phyloP scores from a whole-genome alignment of 495 filamentous ascomycete species.

The Tuber aestivum region DNA sequence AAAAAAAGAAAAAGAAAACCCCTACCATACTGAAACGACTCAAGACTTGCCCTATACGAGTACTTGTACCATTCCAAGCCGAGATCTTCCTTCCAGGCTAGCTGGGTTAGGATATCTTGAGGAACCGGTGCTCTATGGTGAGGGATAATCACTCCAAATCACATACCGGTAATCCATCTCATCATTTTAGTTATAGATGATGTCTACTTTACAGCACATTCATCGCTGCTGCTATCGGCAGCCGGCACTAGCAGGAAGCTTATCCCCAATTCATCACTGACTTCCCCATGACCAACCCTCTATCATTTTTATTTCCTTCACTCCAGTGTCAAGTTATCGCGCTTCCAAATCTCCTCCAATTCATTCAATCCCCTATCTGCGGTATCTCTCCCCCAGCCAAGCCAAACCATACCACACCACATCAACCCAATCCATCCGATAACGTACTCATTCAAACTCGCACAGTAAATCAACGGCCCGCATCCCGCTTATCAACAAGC shows the following conservation, averaged over 20 bases:
- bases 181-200: not conserved
- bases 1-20: not conserved
- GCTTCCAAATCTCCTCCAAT: not conserved
- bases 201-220: not conserved
- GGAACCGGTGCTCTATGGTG: not conserved
- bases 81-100: too few species aligned
- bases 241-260: not conserved
- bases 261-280: not conserved
- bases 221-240: not conserved
- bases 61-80: not conserved
- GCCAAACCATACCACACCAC: not conserved
- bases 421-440: not conserved
- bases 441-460: not conserved
- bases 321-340: not conserved
- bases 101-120: not conserved
- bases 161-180: slow-evolving; percentile 2
- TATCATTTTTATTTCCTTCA: not conserved
- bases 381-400: not conserved
- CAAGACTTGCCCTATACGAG: not conserved
- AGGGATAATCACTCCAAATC: slow-evolving; percentile 2
- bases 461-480: not conserved
- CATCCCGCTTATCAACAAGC: not conserved
- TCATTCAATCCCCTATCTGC: slow-evolving; percentile 1
- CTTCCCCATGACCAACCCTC: not conserved
- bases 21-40: not conserved